Evolutionary conservation across 805 yeast genomes (phyloP), one percentile per base, ranked within the genome.

Genomic region (Candida vaughaniae): DNA sequence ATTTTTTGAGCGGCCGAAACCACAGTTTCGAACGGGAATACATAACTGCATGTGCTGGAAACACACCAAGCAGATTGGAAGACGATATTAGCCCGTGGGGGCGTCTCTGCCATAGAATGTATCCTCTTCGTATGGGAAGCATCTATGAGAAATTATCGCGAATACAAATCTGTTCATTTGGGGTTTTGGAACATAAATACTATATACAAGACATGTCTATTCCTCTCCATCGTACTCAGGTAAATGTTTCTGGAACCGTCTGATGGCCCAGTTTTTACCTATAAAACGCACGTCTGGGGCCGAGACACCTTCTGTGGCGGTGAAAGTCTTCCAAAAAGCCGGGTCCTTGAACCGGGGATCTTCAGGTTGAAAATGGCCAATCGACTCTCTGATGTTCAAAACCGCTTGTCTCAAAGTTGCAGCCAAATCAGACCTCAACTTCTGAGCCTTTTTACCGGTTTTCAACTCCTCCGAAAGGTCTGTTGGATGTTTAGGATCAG

Each of bases 211-310:
- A 14, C 28, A 19, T 14, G 10, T 25, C 20, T 9, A 33, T 17
- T 18, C 18, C n/a, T 22, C 17, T 14, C 43, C 55, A 14, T 47
- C 43, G 33, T 39, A 56, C 25, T 60, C 66, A 6, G 64, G 67
- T 33, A 69, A 52, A 52, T 67, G 72, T 38, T 67, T 68, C 55
- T 85, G 95, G 31, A 80, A 71, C 48, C 88, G 70, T 54, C 75
- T 77, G 25, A 85, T 75, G 1, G 95, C 95, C 93, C 95, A 85
- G 54, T 86, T 86, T 52, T 79, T 64, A 2, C 95, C 95, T 18
- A 84, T 72, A 47, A 86, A 84, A 48, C 78, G 62, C 16, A 86
- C 75, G 37, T 78, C 85, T 0, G 83, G 83, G 42, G 79, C 88
- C 39, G 80, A 73, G 17, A 51, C 61, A 8, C 95, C 95, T 58